Conservation (phyloP, 208 protist species). For the Leishmania mexicana region DNA sequence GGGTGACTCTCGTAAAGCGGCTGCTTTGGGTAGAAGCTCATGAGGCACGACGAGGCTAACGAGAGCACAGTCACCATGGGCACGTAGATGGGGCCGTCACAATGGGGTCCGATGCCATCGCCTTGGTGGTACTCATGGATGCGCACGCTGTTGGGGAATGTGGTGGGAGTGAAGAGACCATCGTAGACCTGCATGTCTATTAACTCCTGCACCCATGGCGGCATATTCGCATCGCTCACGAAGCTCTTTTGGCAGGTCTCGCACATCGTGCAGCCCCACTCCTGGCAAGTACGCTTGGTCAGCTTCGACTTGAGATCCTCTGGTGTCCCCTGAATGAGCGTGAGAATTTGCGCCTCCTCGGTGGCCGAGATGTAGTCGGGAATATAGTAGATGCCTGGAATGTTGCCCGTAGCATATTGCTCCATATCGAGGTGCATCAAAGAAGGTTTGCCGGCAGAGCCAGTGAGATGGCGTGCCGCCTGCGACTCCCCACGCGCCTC, state of each 20-base stretch:
- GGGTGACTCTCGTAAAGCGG: constrained; percentile 73
- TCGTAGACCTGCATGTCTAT: constrained; percentile 87
- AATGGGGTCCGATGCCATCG: constrained; percentile 89
- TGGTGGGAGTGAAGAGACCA: constrained; percentile 85
- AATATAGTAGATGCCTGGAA: constrained; percentile 89
- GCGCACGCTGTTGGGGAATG: constrained; percentile 91
- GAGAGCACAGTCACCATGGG: constrained; percentile 83
- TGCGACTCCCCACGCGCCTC: constrained; percentile 5
- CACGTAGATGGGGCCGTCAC: constrained; percentile 91
- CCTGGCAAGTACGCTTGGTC: constrained; percentile 85
- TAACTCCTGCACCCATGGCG: constrained; percentile 78
- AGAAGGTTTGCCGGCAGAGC: background rate
- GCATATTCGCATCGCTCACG: constrained; percentile 86
- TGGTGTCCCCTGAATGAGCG: constrained; percentile 61
- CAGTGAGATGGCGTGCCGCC: constrained; percentile 7
- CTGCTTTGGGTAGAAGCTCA: constrained; percentile 87
- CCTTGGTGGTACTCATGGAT: constrained; percentile 90
- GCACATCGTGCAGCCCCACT: constrained; percentile 93
- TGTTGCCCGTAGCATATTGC: constrained; percentile 61
- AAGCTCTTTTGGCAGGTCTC: constrained; percentile 86
- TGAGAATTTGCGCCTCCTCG: constrained; percentile 78
- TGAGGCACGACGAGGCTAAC: constrained; percentile 76
- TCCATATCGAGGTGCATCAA: constrained; percentile 61
- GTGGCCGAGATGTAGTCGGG: constrained; percentile 81
- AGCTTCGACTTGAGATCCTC: constrained; percentile 80